Percentiles rank a stretch among this genome's conserved stretches.
These are phyloP conservation scores for Auricularia sp. DNA, from an alignment of 768 basidiomycete genomes.

Conservation along the genomic window DNA sequence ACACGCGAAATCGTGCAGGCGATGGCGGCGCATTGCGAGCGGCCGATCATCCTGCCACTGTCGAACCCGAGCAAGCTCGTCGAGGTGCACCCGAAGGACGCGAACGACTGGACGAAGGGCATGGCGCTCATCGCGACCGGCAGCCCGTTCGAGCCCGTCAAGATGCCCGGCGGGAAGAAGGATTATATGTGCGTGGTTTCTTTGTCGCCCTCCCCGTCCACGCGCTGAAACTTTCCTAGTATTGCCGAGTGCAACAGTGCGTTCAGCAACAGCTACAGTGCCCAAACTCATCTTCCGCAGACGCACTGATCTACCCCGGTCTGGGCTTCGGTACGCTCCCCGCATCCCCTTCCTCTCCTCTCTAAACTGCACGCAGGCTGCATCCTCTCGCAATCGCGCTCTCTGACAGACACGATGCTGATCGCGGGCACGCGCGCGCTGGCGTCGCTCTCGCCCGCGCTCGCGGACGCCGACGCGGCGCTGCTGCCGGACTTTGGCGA, in stretches of 20 bases:
- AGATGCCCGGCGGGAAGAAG: conserved; percentile 48
- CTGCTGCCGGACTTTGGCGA: conserved; percentile 71
- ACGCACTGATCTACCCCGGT: conserved; percentile 77
- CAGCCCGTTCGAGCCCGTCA: conserved; percentile 69
- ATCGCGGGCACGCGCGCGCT: conserved; percentile 68
- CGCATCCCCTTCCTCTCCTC: not conserved
- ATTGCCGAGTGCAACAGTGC: conserved; percentile 66
- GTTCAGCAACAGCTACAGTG: conserved; percentile 8
- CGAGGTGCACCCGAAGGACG: conserved; percentile 57
- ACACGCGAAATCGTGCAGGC: conserved; percentile 57
- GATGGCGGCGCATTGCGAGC: conserved; percentile 57
- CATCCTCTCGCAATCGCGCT: conserved; percentile 52
- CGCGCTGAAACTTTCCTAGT: conserved; percentile 21
- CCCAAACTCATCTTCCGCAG: conserved; percentile 16
- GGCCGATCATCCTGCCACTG: conserved; percentile 77
- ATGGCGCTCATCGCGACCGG: conserved; percentile 76
- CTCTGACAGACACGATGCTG: conserved; percentile 79
- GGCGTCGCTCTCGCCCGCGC: conserved; percentile 64
- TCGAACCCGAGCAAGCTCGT: conserved; percentile 71
- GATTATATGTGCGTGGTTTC: conserved; percentile 42
- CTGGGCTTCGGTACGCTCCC: conserved; percentile 59
- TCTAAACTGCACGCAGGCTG: not conserved
- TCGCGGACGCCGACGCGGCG: conserved; percentile 56
- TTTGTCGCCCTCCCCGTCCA: not conserved
- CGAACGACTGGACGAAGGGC: conserved; percentile 70